These are phyloP conservation scores for Prosopis cineraria DNA, from an alignment of 306 rosid genomes.

Conservation along the genomic window DNA sequence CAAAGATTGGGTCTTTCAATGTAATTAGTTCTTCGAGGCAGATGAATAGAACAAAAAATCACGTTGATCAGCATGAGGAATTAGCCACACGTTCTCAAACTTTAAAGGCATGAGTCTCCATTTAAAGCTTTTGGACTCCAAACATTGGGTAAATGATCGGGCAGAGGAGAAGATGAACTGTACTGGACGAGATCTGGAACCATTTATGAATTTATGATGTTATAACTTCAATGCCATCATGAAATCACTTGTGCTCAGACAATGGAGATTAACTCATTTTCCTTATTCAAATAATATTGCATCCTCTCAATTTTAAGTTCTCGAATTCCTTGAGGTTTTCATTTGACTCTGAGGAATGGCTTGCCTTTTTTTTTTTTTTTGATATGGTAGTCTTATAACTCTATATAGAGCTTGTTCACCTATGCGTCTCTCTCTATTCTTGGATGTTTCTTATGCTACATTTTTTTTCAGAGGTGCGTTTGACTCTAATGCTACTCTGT, in stretches of 20 bases:
- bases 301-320: neutral
- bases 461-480: constrained; percentile 19
- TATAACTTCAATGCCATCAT: no score
- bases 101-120: no score
- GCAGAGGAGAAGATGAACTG: no score
- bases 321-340: constrained; percentile 1
- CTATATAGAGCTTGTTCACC: neutral
- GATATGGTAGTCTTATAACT: neutral
- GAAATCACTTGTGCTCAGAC: neutral
- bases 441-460: neutral
- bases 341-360: neutral
- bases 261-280: neutral
- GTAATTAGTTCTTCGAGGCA: no score
- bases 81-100: no score
- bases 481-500: constrained; percentile 14
- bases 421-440: constrained; percentile 15
- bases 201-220: no score
- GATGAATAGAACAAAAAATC: no score
- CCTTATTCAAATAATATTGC: neutral
- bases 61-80: no score
- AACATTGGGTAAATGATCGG: no score
- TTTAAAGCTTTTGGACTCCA: no score
- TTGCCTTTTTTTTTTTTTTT: constrained; percentile 2
- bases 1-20: no score
- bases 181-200: no score